Conservation (phyloP, 2,329 filamentous ascomycete genomes). For the Colletotrichum agaves region DNA sequence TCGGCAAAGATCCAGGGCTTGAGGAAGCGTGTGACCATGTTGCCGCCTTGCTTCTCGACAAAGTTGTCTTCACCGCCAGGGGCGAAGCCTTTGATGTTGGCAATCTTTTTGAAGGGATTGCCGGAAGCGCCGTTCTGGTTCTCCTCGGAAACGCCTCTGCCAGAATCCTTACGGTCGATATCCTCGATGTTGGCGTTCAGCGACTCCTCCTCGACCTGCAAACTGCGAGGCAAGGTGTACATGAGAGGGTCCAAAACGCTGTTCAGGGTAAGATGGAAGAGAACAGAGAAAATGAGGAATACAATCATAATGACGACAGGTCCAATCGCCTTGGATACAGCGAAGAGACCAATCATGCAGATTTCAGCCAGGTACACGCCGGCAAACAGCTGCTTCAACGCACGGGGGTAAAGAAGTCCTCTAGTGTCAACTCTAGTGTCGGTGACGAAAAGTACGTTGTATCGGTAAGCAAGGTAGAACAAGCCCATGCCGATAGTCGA, state of each 20-base stretch:
- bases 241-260: conserved; percentile 77
- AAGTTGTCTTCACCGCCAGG: conserved; percentile 41
- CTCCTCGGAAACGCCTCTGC: conserved; percentile 33
- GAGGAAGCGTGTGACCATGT: conserved; percentile 74
- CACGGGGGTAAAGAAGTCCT: conserved; percentile 87
- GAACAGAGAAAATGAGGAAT: conserved; percentile 78
- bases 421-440: conserved; percentile 86
- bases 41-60: conserved; percentile 58
- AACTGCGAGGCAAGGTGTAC: conserved; percentile 75
- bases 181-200: conserved; percentile 40
- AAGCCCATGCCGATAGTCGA: conserved; percentile 79
- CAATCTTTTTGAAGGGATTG: conserved; percentile 36
- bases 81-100: conserved; percentile 37
- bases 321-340: conserved; percentile 72
- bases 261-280: conserved; percentile 81
- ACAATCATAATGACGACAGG: conserved; percentile 80
- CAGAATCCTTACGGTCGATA: conserved; percentile 37
- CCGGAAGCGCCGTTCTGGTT: conserved; percentile 36
- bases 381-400: conserved; percentile 85
- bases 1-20: conserved; percentile 82
- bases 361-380: conserved; percentile 84
- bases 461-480: conserved; percentile 87
- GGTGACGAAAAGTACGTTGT: conserved; percentile 86
- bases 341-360: conserved; percentile 85
- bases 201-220: conserved; percentile 54